Evolutionary conservation across 768 basidiomycete species (phyloP), one percentile per base, ranked within the genome.

Genomic region (Rhodosporidiobolus sp.): DNA sequence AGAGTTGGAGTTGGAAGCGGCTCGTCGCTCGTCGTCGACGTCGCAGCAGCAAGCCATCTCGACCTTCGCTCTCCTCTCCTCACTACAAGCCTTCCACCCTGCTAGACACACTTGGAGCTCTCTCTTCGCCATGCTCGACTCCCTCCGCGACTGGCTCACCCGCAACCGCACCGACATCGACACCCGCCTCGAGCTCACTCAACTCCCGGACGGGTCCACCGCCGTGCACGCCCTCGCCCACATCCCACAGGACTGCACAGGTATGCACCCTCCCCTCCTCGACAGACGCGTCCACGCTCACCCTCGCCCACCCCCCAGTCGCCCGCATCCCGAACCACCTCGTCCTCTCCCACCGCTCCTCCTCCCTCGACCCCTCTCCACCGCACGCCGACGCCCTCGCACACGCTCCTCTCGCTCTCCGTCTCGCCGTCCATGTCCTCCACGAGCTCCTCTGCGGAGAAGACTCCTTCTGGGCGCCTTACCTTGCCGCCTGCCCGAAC

Each of bases 401-500:
- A 14, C 45, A 74, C 7, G 75, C 80, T 26, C 67, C 75, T 14
- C 63, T 73, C 7, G 74, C 81, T 28, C 69, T 81, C n/a, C 76
- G 73, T 16, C 77, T 83, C 24, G 69, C 81, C 5, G 55, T 81
- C 5, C 77, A 78, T 24, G 72, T 83, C 32, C 73, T 83, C 4
- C 78, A 80, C 68, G 83, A 83, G 69, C 66, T 81, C 20, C 71
- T 77, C 0, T 67, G 79, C 22, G 80, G 79, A 0, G 11, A 28
- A 0, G n/a, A 53, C 30, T 83, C 82, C 11, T 58, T 62, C 32
- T 83, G 80, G 76, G 78, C 66, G 26, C 80, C 79, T 22, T 84
- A 83, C 69, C 67, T 84, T 8, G 81, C 81, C 58, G 74, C 75
- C 12, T 65, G 82, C 34, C 83, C 83, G 0, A 72, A 79, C 12